Conservation (phyloP, 2,329 filamentous ascomycete species). For the Orbilia brochopaga region DNA sequence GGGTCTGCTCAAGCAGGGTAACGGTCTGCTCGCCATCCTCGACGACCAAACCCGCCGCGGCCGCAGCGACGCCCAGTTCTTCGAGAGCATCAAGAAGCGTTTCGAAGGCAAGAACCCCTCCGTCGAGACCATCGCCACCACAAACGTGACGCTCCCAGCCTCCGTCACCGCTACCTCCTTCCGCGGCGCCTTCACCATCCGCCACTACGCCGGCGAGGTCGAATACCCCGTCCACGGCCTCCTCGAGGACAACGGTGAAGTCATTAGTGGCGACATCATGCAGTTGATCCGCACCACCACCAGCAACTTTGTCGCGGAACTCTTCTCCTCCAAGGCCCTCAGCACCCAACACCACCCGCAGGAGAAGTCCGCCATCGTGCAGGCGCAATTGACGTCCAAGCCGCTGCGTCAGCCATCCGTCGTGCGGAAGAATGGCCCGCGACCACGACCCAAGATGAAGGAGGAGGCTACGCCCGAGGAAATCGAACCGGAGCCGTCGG, state of each 20-base stretch:
- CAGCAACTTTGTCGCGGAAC: conserved; percentile 83
- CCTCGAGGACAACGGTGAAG: conserved; percentile 92
- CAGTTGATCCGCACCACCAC: conserved; percentile 88
- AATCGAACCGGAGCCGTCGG: conserved; percentile 23
- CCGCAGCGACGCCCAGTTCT: conserved; percentile 83
- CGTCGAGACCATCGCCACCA: conserved; percentile 77
- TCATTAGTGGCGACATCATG: conserved; percentile 93
- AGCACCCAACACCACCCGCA: conserved; percentile 92
- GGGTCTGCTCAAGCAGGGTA: conserved; percentile 87
- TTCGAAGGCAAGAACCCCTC: conserved; percentile 94
- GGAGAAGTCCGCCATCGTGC: conserved; percentile 87
- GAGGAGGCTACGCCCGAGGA: conserved; percentile 61
- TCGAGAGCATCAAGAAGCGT: conserved; percentile 88
- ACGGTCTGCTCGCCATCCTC: conserved; percentile 89
- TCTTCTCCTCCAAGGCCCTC: conserved; percentile 95
- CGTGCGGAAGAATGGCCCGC: conserved; percentile 75
- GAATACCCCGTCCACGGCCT: conserved; percentile 88
- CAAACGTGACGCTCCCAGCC: conserved; percentile 65
- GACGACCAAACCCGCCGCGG: conserved; percentile 94
- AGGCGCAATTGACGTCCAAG: conserved; percentile 94
- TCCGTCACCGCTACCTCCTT: conserved; percentile 93
- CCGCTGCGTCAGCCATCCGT: conserved; percentile 91
- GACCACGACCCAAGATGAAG: conserved; percentile 58
- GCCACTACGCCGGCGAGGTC: conserved; percentile 94
- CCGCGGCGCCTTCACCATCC: conserved; percentile 67